phyloP scores from a whole-genome alignment of 2,329 filamentous ascomycete species.

The Sclerotiophoma versabilis region DNA sequence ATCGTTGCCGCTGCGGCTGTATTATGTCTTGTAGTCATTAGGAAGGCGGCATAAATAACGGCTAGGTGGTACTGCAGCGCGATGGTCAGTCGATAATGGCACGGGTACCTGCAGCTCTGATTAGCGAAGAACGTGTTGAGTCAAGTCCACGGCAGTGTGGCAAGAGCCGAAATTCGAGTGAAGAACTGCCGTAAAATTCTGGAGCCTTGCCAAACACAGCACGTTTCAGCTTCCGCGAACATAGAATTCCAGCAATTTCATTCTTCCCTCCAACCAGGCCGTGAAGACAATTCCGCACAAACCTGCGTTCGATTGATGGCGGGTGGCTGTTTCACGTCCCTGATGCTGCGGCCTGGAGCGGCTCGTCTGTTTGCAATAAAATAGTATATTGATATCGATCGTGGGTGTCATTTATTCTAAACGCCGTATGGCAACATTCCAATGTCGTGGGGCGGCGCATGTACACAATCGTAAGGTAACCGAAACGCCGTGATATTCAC shows the following conservation, averaged over 20 bases:
- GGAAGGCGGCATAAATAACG: neutral
- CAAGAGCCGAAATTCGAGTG: neutral
- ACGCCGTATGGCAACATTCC: constrained; percentile 1
- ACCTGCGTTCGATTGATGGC: neutral
- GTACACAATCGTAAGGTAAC: constrained; percentile 1
- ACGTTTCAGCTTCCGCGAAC: constrained; percentile 10
- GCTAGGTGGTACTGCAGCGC: neutral
- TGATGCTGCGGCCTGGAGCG: neutral
- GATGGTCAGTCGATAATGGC: neutral
- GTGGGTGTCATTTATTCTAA: constrained; percentile 1
- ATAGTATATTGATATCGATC: neutral
- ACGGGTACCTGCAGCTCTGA: constrained; percentile 11
- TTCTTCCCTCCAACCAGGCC: neutral
- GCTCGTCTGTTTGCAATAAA: neutral
- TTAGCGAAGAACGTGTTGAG: neutral
- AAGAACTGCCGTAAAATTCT: constrained; percentile 1
- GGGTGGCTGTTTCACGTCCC: neutral
- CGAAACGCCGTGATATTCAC: neutral
- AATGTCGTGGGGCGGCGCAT: neutral
- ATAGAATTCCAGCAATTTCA: neutral
- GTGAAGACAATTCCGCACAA: neutral
- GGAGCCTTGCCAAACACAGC: neutral
- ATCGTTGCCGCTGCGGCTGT: neutral
- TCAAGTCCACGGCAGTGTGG: neutral
- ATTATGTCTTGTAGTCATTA: neutral